A percentile compares a stretch with the other conserved stretches of the same genome.
Evolutionary conservation across 305 asterid species (phyloP).

Genomic region (Fraxinus xanthoxyloides): DNA sequence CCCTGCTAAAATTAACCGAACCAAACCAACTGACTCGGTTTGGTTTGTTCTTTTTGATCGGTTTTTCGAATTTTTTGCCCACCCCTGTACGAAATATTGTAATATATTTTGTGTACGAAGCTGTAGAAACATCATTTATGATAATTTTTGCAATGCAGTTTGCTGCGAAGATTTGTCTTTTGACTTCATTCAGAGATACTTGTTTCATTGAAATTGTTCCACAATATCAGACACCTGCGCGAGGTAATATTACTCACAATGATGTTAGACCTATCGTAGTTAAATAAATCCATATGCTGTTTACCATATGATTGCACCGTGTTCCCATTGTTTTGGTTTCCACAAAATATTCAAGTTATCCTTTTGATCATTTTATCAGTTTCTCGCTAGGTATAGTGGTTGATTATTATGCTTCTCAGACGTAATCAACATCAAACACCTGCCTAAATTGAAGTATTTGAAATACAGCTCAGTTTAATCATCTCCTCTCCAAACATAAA

Average conservation of each 20-base stretch:
- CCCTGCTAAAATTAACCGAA: too few species aligned
- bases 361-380: background rate
- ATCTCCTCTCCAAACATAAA: background rate
- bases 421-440: background rate
- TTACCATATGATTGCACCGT: constrained; percentile 11
- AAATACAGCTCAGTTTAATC: background rate
- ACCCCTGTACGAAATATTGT: background rate
- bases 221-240: constrained; percentile 45
- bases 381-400: background rate
- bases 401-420: background rate
- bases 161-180: constrained; percentile 64
- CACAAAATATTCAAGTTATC: background rate
- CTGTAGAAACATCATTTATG: constrained; percentile 8
- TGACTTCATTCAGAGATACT: constrained; percentile 73
- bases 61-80: too few species aligned
- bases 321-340: background rate
- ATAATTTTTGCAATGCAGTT: constrained; percentile 38
- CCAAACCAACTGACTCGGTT: too few species aligned
- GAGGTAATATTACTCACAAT: constrained; percentile 38
- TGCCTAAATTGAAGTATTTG: background rate
- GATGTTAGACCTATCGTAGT: background rate
- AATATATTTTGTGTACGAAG: constrained; percentile 14
- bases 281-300: background rate
- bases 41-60: too few species aligned
- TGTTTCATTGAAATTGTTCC: constrained; percentile 62